A percentile compares a stretch with the other conserved stretches of the same genome.
Conservation (phyloP, 495 filamentous ascomycete genomes). For the Chaetomium tenue region DNA sequence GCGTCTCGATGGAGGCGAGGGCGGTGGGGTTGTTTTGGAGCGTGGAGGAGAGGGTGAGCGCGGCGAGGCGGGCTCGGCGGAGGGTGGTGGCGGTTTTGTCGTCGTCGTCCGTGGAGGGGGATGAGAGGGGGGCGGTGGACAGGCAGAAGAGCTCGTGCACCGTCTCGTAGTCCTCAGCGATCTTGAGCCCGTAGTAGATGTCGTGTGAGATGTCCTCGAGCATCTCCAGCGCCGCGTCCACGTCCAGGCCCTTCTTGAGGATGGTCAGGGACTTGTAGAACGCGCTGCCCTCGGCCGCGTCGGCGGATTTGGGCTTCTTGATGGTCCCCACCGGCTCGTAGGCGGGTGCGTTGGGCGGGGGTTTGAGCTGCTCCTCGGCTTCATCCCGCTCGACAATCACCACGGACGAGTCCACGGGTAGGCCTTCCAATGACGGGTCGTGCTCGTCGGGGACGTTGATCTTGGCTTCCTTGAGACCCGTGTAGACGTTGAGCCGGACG, state of each 20-base stretch:
- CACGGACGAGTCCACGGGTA: slow-evolving; percentile 48
- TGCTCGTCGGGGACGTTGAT: slow-evolving; percentile 53
- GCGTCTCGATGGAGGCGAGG: slow-evolving; percentile 45
- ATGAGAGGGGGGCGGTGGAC: slow-evolving; percentile 27
- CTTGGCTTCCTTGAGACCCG: slow-evolving; percentile 62
- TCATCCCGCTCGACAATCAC: slow-evolving; percentile 44
- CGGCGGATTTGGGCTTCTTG: slow-evolving; percentile 43
- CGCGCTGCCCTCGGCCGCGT: slow-evolving; percentile 27
- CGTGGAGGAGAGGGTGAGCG: slow-evolving; percentile 53
- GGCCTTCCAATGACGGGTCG: slow-evolving; percentile 43
- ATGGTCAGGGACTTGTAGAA: slow-evolving; percentile 47
- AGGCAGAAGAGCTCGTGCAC: slow-evolving; percentile 48
- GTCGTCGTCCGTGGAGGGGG: neutral
- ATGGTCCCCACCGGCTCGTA: slow-evolving; percentile 54
- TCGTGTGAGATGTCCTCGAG: slow-evolving; percentile 62
- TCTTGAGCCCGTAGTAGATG: slow-evolving; percentile 66
- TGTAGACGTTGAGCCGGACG: slow-evolving; percentile 60
- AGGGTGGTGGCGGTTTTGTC: slow-evolving; percentile 15
- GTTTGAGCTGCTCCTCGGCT: slow-evolving; percentile 3
- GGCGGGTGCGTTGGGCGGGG: slow-evolving; percentile 42
- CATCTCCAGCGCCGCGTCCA: slow-evolving; percentile 47
- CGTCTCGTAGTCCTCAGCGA: slow-evolving; percentile 51
- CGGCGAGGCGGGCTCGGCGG: slow-evolving; percentile 46
- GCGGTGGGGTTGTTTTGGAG: slow-evolving; percentile 65
- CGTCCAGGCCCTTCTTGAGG: slow-evolving; percentile 42